Conservation (phyloP, 1,284 basidiomycete species). For the Cutaneotrichosporon cyanovorans region DNA sequence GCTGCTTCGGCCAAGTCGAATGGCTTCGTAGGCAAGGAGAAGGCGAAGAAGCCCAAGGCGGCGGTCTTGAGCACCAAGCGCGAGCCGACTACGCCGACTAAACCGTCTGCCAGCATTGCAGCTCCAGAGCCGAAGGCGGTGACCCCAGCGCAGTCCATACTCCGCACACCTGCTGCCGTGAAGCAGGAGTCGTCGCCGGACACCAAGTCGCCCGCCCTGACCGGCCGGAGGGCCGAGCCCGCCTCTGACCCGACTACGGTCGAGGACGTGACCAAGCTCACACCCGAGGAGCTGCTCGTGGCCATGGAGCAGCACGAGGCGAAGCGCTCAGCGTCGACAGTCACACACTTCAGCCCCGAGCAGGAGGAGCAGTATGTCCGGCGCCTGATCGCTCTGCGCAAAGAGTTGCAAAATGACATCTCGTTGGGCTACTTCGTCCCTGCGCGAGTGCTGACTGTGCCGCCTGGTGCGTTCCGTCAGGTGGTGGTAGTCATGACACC, state of each 20-base stretch:
- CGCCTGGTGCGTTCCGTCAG: slow-evolving; percentile 38
- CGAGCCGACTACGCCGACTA: slow-evolving; percentile 14
- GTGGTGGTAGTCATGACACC: slow-evolving; percentile 49
- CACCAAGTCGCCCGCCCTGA: slow-evolving; percentile 34
- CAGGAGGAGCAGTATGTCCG: slow-evolving; percentile 50
- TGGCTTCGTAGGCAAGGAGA: slow-evolving; percentile 31
- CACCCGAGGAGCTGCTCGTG: slow-evolving; percentile 46
- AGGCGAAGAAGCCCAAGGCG: slow-evolving; percentile 5
- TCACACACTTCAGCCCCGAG: slow-evolving; percentile 41
- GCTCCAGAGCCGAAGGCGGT: neutral
- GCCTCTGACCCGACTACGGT: slow-evolving; percentile 21
- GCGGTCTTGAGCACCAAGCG: slow-evolving; percentile 4
- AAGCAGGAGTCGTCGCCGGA: neutral
- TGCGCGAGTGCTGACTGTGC: slow-evolving; percentile 40
- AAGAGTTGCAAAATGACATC: slow-evolving; percentile 46
- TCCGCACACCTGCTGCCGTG: neutral
- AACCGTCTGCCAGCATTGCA: slow-evolving; percentile 1
- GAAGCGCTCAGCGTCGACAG: slow-evolving; percentile 38
- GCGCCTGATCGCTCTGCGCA: slow-evolving; percentile 45
- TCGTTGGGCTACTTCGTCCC: slow-evolving; percentile 41
- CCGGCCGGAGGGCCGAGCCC: slow-evolving; percentile 31
- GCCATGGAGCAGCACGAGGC: slow-evolving; percentile 47
- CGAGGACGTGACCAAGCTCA: slow-evolving; percentile 40
- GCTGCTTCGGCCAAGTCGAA: slow-evolving; percentile 36
- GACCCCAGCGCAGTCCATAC: slow-evolving; percentile 1